Evolutionary conservation across 805 yeast genomes (phyloP).

Genomic region (Lachancea dasiensis): DNA sequence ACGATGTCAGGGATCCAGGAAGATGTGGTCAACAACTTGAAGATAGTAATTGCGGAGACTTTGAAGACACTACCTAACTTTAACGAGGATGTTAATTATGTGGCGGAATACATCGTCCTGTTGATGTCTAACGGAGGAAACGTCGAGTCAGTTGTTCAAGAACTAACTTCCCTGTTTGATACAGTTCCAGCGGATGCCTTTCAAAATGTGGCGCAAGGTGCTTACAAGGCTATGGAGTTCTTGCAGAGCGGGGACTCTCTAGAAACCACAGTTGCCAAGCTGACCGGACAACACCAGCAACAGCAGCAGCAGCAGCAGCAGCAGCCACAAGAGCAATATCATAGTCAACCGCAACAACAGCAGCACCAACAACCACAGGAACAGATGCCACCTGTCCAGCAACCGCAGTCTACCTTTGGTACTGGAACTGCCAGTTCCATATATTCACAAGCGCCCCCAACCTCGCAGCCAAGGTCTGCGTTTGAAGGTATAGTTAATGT

Average conservation of each 20-base stretch:
- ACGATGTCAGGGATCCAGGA: slow-evolving; percentile 17
- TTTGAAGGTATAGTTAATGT: slow-evolving; percentile 22
- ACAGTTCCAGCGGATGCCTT: slow-evolving; percentile 56
- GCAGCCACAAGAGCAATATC: slow-evolving; percentile 18
- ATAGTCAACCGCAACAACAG: slow-evolving; percentile 13
- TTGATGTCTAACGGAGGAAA: slow-evolving; percentile 63
- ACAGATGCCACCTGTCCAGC: slow-evolving; percentile 15
- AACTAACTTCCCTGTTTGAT: slow-evolving; percentile 56
- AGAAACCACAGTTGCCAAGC: slow-evolving; percentile 28
- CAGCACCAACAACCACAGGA: slow-evolving; percentile 17
- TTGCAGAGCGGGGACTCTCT: slow-evolving; percentile 33
- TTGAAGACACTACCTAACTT: slow-evolving; percentile 37
- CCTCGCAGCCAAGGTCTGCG: slow-evolving; percentile 21
- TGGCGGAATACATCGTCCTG: slow-evolving; percentile 69
- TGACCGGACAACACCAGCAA: slow-evolving; percentile 17
- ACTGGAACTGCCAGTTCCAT: not conserved
- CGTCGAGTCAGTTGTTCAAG: slow-evolving; percentile 53
- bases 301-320: slow-evolving; percentile 11
- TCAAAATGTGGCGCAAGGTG: slow-evolving; percentile 47
- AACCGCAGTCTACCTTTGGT: slow-evolving; percentile 12
- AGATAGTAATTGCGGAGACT: slow-evolving; percentile 38
- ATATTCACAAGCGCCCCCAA: not conserved
- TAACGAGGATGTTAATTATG: slow-evolving; percentile 50
- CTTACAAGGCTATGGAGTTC: slow-evolving; percentile 51
- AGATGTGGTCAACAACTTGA: slow-evolving; percentile 38